Evolutionary conservation across 495 filamentous ascomycete species (phyloP), one percentile per base, ranked within the genome.

Genomic region (Bacidia rubella): DNA sequence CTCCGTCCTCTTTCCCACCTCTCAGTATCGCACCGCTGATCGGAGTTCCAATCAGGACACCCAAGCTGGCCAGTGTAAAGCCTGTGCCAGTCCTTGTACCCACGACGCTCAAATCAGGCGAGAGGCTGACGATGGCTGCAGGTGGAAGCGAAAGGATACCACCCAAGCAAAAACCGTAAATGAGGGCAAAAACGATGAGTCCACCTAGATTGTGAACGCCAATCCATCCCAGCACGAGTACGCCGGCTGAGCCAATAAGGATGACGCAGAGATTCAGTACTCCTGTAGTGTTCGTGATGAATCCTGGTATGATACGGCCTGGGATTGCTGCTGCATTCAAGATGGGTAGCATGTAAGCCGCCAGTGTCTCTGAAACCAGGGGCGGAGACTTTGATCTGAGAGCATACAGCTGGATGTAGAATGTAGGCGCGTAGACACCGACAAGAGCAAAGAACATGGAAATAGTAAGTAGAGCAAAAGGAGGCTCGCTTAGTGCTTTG

Each of bases 131-230:
- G 58, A 85, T 71, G 12, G 81, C 75, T 4, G 77, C 78, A 0
- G 82, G 79, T 0, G 79, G 79, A 9, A 88, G 62, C 17, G 75
- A 79, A 15, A 89, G 81, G 38, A 88, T 79, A 10, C 62, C 62
- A 10, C 85, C 85, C 1, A 81, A 83, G 58, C 80, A 82, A 64
- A 85, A 81, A 15, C 85, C 86, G 56, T 83, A 89, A 0, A 90
- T 65, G 23, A 78, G 58, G 19, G 71, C 60, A 45, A 86, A 69
- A 2, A 80, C 71, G 21, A 86, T 72, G 19, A 84, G 67, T 0
- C 74, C 74, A 0, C 68, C 74, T 0, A 71, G 56, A 12, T 65
- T 74, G 42, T 70, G 60, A 3, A 82, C 70, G 4, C 68, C 66
- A 20, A 85, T 73, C 73, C 81, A 80, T 32, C 70, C 71, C 58